Evolutionary conservation across 352 stramenopile species (phyloP).

Genomic region (Phytophthora brassicae): DNA sequence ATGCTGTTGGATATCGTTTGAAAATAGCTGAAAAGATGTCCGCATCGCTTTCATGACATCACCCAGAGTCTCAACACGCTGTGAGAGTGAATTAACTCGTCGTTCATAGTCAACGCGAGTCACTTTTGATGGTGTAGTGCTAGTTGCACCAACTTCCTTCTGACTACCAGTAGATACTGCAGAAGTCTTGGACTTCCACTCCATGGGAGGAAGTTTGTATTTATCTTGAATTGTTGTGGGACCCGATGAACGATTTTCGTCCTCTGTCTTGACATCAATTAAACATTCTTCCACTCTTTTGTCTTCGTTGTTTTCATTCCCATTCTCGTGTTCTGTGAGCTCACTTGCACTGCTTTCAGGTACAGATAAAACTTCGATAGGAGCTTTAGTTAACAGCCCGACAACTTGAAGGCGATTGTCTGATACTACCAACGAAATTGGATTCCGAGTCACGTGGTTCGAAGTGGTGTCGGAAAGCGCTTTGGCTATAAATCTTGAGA

Average conservation of each 20-base stretch:
- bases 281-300: constrained; percentile 3
- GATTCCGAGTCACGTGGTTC: constrained; percentile 4
- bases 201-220: constrained; percentile 44
- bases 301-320: neutral
- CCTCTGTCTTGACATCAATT: neutral
- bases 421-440: constrained; percentile 21
- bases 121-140: constrained; percentile 22
- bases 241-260: neutral
- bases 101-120: constrained; percentile 39
- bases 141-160: neutral
- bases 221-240: constrained; percentile 46
- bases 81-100: constrained; percentile 32
- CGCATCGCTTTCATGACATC: constrained; percentile 47
- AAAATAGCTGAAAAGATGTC: constrained; percentile 63
- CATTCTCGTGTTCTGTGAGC: neutral
- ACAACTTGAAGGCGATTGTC: constrained; percentile 20
- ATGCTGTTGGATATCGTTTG: constrained; percentile 48
- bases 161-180: neutral
- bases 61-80: constrained; percentile 43
- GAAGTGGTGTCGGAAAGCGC: constrained; percentile 4
- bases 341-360: constrained; percentile 2
- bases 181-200: constrained; percentile 20
- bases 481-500: constrained; percentile 15
- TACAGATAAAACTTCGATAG: neutral
- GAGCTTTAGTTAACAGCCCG: constrained; percentile 12